A percentile compares a stretch with the other conserved stretches of the same genome.
Conservation (phyloP, 805 yeast species). For the Hanseniaspora mollemarum region DNA sequence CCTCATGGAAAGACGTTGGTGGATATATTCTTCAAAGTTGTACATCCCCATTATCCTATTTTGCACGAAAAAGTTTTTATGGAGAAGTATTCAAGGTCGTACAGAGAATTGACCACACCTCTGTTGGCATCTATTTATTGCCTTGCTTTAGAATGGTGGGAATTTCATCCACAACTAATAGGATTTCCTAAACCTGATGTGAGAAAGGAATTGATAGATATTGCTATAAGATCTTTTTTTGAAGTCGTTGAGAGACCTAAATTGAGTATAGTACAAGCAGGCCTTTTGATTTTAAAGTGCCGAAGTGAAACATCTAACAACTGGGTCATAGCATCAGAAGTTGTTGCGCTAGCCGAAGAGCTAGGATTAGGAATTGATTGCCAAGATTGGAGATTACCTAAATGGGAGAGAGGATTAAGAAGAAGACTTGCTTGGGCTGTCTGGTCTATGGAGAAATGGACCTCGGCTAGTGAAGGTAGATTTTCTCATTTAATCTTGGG, state of each 20-base stretch:
- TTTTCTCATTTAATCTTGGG: constrained; percentile 70
- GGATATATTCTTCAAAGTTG: constrained; percentile 68
- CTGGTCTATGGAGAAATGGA: constrained; percentile 86
- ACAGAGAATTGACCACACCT: constrained; percentile 85
- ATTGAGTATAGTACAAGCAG: constrained; percentile 84
- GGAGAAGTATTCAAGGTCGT: constrained; percentile 83
- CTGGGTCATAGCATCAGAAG: constrained; percentile 79
- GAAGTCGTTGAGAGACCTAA: constrained; percentile 79
- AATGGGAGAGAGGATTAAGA: constrained; percentile 87
- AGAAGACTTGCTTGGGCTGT: constrained; percentile 93
- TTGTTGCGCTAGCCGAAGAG: constrained; percentile 80
- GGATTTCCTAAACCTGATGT: constrained; percentile 67
- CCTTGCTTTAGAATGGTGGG: constrained; percentile 91
- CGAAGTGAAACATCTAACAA: constrained; percentile 50
- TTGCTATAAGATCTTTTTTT: constrained; percentile 53
- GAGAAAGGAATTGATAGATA: constrained; percentile 51
- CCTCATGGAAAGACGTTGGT: constrained; percentile 81
- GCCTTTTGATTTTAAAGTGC: constrained; percentile 59
- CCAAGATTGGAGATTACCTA: constrained; percentile 79
- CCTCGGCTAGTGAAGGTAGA: constrained; percentile 64
- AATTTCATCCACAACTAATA: constrained; percentile 52
- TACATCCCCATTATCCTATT: constrained; percentile 87
- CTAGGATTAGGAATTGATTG: constrained; percentile 87
- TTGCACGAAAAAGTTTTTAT: constrained; percentile 81
- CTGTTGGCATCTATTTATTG: constrained; percentile 81